Evolutionary conservation across 2,329 filamentous ascomycete species (phyloP).

Genomic region (Alternaria sp.): DNA sequence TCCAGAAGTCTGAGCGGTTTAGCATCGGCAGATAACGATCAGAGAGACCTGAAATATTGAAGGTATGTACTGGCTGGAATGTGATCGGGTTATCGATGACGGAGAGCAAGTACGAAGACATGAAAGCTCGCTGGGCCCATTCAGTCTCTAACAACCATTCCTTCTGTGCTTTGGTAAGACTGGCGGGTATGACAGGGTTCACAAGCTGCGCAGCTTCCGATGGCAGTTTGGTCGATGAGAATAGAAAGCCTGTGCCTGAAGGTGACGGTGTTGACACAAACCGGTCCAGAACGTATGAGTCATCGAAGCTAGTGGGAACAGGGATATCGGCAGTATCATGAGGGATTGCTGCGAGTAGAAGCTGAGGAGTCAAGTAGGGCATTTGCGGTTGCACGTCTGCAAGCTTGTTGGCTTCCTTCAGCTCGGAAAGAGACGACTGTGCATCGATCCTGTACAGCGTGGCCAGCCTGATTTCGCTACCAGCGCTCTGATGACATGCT

Average conservation of each 20-base stretch:
- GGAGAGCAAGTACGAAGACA: slow-evolving; percentile 72
- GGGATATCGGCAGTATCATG: slow-evolving; percentile 31
- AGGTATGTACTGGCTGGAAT: slow-evolving; percentile 64
- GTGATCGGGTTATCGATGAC: slow-evolving; percentile 66
- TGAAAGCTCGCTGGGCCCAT: slow-evolving; percentile 73
- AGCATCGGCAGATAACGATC: slow-evolving; percentile 67
- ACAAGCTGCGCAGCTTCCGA: slow-evolving; percentile 35
- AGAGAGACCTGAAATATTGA: slow-evolving; percentile 71
- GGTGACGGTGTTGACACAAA: slow-evolving; percentile 28
- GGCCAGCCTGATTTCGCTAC: slow-evolving; percentile 39
- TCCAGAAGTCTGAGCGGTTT: slow-evolving; percentile 68
- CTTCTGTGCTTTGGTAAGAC: slow-evolving; percentile 69
- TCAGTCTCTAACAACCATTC: slow-evolving; percentile 74
- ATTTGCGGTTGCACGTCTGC: slow-evolving; percentile 34
- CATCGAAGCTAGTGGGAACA: slow-evolving; percentile 33
- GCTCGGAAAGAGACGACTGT: slow-evolving; percentile 24
- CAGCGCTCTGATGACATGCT: slow-evolving; percentile 28
- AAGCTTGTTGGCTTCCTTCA: slow-evolving; percentile 22
- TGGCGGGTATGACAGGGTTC: slow-evolving; percentile 60
- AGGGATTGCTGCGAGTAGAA: slow-evolving; percentile 41
- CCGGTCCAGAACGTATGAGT: slow-evolving; percentile 31
- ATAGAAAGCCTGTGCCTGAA: slow-evolving; percentile 41
- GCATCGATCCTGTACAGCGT: slow-evolving; percentile 42
- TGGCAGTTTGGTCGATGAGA: slow-evolving; percentile 44
- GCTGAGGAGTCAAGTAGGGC: slow-evolving; percentile 42